These are phyloP conservation scores for Eimeria tenella DNA, from an alignment of 169 alveolate genomes.

Conservation along the genomic window DNA sequence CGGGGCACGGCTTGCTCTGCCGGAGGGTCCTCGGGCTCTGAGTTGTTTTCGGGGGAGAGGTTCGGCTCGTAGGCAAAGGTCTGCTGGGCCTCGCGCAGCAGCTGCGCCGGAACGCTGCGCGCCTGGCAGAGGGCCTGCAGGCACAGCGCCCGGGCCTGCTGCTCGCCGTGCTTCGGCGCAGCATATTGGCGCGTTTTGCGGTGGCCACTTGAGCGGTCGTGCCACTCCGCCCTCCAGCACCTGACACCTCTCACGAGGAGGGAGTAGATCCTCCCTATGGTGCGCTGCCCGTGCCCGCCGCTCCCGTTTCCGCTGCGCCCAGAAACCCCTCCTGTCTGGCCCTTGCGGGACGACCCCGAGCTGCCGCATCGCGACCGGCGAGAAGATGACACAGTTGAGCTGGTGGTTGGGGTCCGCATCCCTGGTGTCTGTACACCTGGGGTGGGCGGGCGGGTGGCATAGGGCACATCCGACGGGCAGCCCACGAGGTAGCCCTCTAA, in stretches of 20 bases:
- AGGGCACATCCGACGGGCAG: background rate
- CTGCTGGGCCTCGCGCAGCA: conserved; percentile 74
- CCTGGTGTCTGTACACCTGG: background rate
- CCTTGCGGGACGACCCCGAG: background rate
- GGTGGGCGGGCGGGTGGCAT: background rate
- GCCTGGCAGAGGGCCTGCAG: conserved; percentile 77
- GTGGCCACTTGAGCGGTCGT: conserved; percentile 71
- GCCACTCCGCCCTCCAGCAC: conserved; percentile 82
- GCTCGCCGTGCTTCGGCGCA: conserved; percentile 79
- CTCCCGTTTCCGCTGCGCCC: conserved; percentile 1
- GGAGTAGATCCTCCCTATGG: conserved; percentile 78
- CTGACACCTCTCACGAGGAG: conserved; percentile 76
- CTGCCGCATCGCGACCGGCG: conserved; percentile 25
- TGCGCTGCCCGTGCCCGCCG: conserved; percentile 51
- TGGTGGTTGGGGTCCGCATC: background rate
- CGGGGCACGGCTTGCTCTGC: conserved; percentile 1
- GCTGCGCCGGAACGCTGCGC: conserved; percentile 75
- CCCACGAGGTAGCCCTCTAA: background rate
- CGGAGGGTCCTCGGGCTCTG: conserved; percentile 8
- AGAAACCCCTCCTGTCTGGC: background rate
- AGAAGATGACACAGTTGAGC: conserved; percentile 27
- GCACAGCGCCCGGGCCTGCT: conserved; percentile 71
- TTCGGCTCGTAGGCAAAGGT: conserved; percentile 76
- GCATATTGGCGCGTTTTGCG: conserved; percentile 80
- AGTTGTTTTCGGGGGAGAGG: conserved; percentile 11